Conservation (phyloP, 139 green algal species). For the Tetraselmis striata region DNA sequence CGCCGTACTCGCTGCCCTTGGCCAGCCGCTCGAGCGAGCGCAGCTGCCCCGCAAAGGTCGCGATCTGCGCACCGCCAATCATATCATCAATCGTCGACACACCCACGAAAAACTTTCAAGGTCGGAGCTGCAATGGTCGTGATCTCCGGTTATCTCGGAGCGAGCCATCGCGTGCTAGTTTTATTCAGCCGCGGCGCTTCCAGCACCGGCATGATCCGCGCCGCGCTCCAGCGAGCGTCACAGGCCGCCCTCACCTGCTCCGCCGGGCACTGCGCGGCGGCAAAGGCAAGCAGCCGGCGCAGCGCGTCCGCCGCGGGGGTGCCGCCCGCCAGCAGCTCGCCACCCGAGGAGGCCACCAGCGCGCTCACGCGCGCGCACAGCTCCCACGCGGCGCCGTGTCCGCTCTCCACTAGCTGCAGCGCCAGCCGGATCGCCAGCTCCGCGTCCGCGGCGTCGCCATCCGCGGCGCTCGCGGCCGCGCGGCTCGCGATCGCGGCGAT, state of each 20-base stretch:
- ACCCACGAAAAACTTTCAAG: no score
- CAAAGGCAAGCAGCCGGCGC: background rate
- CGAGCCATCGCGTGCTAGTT: no score
- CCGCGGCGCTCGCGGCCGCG: background rate
- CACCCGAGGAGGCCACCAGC: background rate
- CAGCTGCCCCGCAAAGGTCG: background rate
- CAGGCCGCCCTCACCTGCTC: no score
- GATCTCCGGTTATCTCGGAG: no score
- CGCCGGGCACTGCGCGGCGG: background rate
- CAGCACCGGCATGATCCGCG: no score
- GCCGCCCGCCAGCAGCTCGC: background rate
- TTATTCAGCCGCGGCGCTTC: no score
- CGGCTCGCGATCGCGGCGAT: background rate
- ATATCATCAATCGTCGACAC: no score
- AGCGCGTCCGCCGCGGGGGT: background rate
- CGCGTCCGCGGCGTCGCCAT: background rate
- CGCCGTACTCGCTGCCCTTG: background rate
- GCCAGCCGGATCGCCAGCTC: background rate
- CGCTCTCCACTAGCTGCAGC: background rate
- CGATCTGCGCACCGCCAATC: no score
- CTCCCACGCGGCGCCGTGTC: background rate
- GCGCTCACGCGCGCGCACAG: background rate
- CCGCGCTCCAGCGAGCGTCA: no score
- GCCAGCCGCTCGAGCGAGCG: background rate
- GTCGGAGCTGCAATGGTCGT: no score